phyloP scores from a whole-genome alignment of 2,329 filamentous ascomycete genomes.

The Fusarium nodosum region DNA sequence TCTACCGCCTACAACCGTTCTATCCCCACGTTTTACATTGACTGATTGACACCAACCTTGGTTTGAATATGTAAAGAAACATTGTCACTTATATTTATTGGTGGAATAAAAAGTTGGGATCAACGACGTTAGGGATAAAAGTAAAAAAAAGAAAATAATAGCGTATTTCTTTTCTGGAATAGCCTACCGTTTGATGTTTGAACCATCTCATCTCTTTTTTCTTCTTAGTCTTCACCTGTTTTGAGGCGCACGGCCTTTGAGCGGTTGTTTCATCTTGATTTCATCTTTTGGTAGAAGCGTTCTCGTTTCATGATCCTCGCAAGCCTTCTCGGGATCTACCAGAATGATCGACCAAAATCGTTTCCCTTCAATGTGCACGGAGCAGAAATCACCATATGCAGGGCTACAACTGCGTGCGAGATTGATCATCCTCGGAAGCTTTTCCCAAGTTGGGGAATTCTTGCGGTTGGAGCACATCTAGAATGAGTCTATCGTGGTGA shows the following conservation, averaged over 20 bases:
- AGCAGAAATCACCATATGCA: constrained; percentile 11
- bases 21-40: constrained; percentile 11
- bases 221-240: constrained; percentile 1
- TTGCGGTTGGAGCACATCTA: constrained; percentile 31
- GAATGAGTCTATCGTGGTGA: constrained; percentile 20
- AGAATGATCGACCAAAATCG: constrained; percentile 11
- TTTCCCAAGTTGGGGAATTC: constrained; percentile 37
- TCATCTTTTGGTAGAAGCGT: constrained; percentile 9
- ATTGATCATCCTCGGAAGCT: constrained; percentile 27
- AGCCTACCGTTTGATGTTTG: neutral
- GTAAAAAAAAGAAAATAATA: neutral
- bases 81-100: neutral
- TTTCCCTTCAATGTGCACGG: neutral
- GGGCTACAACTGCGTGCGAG: constrained; percentile 24
- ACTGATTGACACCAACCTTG: constrained; percentile 13
- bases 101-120: constrained; percentile 22
- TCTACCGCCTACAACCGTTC: neutral
- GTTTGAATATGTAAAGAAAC: constrained; percentile 17
- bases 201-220: neutral
- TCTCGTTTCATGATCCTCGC: constrained; percentile 35
- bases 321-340: constrained; percentile 5
- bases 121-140: neutral
- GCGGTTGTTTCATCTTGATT: constrained; percentile 30
- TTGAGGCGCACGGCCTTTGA: constrained; percentile 25
- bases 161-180: neutral